Evolutionary conservation across 2,329 filamentous ascomycete species (phyloP), one percentile per base, ranked within the genome.

Genomic region (Fusarium sp.): DNA sequence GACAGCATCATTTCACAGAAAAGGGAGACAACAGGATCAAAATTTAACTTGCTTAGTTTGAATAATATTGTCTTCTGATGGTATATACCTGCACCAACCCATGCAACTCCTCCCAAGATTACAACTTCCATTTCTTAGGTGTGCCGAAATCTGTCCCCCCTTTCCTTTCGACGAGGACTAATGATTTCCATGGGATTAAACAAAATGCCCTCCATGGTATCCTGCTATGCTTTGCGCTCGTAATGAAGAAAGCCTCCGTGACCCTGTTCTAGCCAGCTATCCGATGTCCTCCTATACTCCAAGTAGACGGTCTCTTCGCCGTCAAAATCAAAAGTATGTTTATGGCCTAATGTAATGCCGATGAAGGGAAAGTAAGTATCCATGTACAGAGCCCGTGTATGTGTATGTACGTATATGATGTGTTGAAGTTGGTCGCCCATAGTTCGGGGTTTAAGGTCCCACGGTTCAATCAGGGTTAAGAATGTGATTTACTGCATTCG

Each of bases 401-500:
- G 56, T 51, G 48, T 72, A 74, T 73, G 61, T 66, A 63, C 63
- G 45, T 20, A 28, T 55, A 50, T 59, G 38, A 56, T 64, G 50
- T 66, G 44, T 57, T 39, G 15, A 58, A 22, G n/a, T 36, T 59
- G 32, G 24, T 38, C 15, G 22, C 28, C 55, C 42, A 15, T 38
- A 10, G n/a, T 28, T 28, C 15, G 42, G 44, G 8, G 17, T 41
- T 58, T n/a, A 28, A 32, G 10, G 41, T 44, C 35, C 38, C 47
- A 32, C 18, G 35, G 32, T n/a, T 28, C 20, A 24, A 47, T n/a
- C 50, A 41, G 22, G 14, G 22, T 51, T 24, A 24, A 35, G 24
- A 8, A 73, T 87, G 84, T 73, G 90, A 80, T 64, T 90, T 75
- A 90, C 75, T 87, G 84, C 75, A 91, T 82, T 62, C 90, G 85